These are phyloP conservation scores for Aotearoamyces nothofagi DNA, from an alignment of 2,329 filamentous ascomycete genomes.

Conservation along the genomic window DNA sequence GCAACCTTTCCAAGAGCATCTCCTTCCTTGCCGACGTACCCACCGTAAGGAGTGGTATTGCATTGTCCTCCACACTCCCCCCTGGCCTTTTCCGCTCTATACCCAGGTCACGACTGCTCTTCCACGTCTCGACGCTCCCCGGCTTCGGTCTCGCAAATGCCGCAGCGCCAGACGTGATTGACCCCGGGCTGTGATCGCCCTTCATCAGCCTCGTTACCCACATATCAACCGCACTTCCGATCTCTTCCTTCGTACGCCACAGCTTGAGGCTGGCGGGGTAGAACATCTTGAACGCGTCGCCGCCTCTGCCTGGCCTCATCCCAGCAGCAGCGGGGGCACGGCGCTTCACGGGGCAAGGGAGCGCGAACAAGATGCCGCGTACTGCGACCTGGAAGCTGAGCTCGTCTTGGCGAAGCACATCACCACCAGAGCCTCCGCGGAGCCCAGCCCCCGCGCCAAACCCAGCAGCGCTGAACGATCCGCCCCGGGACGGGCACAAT, in stretches of 20 bases:
- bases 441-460: conserved; percentile 28
- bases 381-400: conserved; percentile 87
- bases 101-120: conserved; percentile 4
- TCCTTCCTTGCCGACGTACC: conserved; percentile 52
- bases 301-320: conserved; percentile 21
- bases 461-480: conserved; percentile 49
- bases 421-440: conserved; percentile 45
- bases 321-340: conserved; percentile 24
- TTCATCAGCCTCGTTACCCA: conserved; percentile 48
- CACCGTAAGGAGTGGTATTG: conserved; percentile 35
- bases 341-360: conserved; percentile 78
- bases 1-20: conserved; percentile 71
- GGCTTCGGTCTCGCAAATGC: conserved; percentile 30
- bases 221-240: conserved; percentile 56
- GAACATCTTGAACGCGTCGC: conserved; percentile 75
- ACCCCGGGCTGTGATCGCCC: conserved; percentile 23
- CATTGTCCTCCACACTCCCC: conserved; percentile 13
- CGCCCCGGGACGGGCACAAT: conserved; percentile 57
- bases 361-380: conserved; percentile 67
- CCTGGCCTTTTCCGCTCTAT: conserved; percentile 1
- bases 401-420: conserved; percentile 79
- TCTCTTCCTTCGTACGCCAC: conserved; percentile 72
- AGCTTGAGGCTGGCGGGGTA: conserved; percentile 75
- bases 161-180: conserved; percentile 29
- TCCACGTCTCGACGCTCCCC: conserved; percentile 4